Percentiles rank a stretch among this genome's conserved stretches.
Conservation (phyloP, 2,329 filamentous ascomycete genomes). For the Myrmaecium sp. region DNA sequence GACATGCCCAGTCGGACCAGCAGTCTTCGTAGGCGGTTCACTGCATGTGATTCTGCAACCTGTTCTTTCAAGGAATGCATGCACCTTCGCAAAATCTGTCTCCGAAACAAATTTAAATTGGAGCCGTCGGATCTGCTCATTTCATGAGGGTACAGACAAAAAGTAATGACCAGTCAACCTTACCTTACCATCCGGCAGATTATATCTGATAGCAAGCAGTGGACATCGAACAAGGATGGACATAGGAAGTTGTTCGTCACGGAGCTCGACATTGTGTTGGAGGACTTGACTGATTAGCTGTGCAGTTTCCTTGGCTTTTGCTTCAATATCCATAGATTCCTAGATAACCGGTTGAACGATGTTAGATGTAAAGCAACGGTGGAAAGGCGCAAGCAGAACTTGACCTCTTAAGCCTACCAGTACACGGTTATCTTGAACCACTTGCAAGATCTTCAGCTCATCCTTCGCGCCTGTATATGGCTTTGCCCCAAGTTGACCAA, state of each 20-base stretch:
- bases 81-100: slow-evolving; percentile 18
- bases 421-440: slow-evolving; percentile 2
- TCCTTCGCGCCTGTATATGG: too few relatives aligned
- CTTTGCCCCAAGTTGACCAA: too few relatives aligned
- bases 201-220: slow-evolving; percentile 25
- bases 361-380: slow-evolving; percentile 1
- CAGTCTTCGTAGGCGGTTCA: slow-evolving; percentile 6
- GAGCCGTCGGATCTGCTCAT: slow-evolving; percentile 22
- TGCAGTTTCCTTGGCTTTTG: slow-evolving; percentile 9
- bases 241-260: slow-evolving; percentile 26
- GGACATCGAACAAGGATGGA: slow-evolving; percentile 24
- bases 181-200: slow-evolving; percentile 19
- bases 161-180: neutral
- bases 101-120: slow-evolving; percentile 26
- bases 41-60: slow-evolving; percentile 16
- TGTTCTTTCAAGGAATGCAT: slow-evolving; percentile 15
- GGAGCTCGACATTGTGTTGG: slow-evolving; percentile 12
- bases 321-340: slow-evolving; percentile 14
- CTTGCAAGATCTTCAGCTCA: too few relatives aligned
- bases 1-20: slow-evolving; percentile 3
- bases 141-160: neutral
- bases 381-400: neutral
- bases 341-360: slow-evolving; percentile 4
- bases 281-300: slow-evolving; percentile 8
- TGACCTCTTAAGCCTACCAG: slow-evolving; percentile 5